Conservation (phyloP, 148 eudicot genomes). For the Salicornia ramosissima region DNA sequence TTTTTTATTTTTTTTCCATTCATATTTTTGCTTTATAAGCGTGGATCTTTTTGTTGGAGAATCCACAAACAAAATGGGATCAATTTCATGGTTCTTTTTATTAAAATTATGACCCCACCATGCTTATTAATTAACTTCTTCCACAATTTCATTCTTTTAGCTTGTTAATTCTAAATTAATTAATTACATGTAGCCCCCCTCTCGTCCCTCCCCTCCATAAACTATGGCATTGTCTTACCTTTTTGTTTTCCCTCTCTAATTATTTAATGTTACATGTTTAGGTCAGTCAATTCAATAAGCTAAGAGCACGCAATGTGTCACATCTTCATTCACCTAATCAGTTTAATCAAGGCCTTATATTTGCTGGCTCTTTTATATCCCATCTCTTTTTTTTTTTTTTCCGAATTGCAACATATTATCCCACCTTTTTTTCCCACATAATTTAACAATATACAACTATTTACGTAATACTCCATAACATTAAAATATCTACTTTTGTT, state of each 20-base stretch:
- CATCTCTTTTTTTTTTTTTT: too few relatives aligned
- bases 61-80: slow-evolving; percentile 60
- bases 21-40: slow-evolving; percentile 77
- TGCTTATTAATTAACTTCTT: not conserved
- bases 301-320: slow-evolving; percentile 22
- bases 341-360: slow-evolving; percentile 29
- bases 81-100: slow-evolving; percentile 40
- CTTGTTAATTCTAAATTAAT: not conserved
- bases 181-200: slow-evolving; percentile 7
- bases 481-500: too few relatives aligned
- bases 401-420: too few relatives aligned
- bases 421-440: too few relatives aligned
- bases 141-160: not conserved
- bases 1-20: too few relatives aligned
- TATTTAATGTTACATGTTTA: not conserved
- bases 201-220: too few relatives aligned
- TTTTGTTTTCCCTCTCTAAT: not conserved
- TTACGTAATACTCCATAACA: too few relatives aligned
- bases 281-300: slow-evolving; percentile 18
- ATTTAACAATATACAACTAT: too few relatives aligned
- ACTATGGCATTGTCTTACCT: slow-evolving; percentile 13
- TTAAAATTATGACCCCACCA: slow-evolving; percentile 31
- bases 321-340: slow-evolving; percentile 26
- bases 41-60: slow-evolving; percentile 85
- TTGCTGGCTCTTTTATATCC: not conserved